Conservation (phyloP, 805 yeast species). For the Suhomyces tanzawaensis region DNA sequence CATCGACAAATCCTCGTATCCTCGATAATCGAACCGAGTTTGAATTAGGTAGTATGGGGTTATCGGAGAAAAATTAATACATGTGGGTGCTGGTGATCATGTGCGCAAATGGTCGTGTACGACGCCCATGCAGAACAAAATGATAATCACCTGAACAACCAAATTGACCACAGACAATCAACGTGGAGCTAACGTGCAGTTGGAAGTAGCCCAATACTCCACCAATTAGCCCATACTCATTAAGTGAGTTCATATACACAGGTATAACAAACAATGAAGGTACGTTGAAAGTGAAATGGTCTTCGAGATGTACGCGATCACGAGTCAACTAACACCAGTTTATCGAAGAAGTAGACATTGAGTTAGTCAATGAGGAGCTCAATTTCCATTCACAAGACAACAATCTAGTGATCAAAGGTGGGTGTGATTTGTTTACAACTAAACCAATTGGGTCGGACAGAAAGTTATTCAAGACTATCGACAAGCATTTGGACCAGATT, state of each 20-base stretch:
- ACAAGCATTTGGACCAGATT: constrained; percentile 66
- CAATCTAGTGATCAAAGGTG: constrained; percentile 63
- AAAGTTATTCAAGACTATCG: constrained; percentile 83
- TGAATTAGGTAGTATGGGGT: constrained; percentile 15
- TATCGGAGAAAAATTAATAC: constrained; percentile 11
- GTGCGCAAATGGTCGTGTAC: constrained; percentile 2
- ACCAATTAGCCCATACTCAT: no score
- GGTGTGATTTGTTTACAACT: constrained; percentile 91
- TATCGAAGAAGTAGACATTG: constrained; percentile 91
- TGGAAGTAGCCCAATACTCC: neutral
- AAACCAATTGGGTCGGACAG: constrained; percentile 89
- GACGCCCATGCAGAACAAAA: constrained; percentile 5
- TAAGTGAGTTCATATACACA: no score
- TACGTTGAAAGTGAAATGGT: no score
- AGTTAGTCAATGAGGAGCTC: constrained; percentile 81
- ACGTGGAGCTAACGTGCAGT: neutral
- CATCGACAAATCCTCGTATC: constrained; percentile 8
- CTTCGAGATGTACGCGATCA: no score
- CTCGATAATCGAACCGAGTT: constrained; percentile 15
- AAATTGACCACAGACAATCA: neutral
- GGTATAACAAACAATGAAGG: no score
- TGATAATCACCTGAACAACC: constrained; percentile 17
- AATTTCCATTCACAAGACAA: constrained; percentile 40
- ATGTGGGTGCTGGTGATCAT: neutral
- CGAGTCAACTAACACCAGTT: constrained; percentile 58